phyloP scores from a whole-genome alignment of 2,329 filamentous ascomycete genomes.

The Ilyonectria robusta region DNA sequence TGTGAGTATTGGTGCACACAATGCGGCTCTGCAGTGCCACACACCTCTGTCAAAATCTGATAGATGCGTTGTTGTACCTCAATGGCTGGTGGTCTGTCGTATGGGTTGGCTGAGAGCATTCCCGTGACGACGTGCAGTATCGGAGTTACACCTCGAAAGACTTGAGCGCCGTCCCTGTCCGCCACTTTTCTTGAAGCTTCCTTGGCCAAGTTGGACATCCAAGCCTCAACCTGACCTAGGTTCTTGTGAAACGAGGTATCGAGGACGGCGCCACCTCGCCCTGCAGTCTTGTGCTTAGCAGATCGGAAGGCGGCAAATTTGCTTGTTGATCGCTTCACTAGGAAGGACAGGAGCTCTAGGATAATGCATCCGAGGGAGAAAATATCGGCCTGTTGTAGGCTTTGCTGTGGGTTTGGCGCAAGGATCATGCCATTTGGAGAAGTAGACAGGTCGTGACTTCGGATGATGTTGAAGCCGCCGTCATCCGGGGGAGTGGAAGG shows the following conservation, averaged over 20 bases:
- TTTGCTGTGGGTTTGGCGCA: slow-evolving; percentile 60
- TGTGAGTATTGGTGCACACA: slow-evolving; percentile 66
- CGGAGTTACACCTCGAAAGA: slow-evolving; percentile 66
- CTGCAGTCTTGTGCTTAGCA: slow-evolving; percentile 72
- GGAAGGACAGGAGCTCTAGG: slow-evolving; percentile 78
- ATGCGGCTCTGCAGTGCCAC: slow-evolving; percentile 65
- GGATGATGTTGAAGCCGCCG: slow-evolving; percentile 54
- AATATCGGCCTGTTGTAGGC: slow-evolving; percentile 75
- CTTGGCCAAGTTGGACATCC: slow-evolving; percentile 74
- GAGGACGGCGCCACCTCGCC: slow-evolving; percentile 71
- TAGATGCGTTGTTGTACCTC: slow-evolving; percentile 69
- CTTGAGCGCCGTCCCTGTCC: slow-evolving; percentile 56
- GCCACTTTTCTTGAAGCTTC: slow-evolving; percentile 66
- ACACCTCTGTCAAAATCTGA: slow-evolving; percentile 64
- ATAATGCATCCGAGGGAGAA: slow-evolving; percentile 82
- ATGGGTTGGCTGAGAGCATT: slow-evolving; percentile 69
- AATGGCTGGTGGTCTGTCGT: slow-evolving; percentile 66
- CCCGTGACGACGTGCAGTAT: slow-evolving; percentile 66
- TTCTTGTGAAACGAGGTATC: slow-evolving; percentile 83
- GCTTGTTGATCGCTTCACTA: slow-evolving; percentile 76
- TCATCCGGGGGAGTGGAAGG: slow-evolving; percentile 53
- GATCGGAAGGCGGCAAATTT: slow-evolving; percentile 78
- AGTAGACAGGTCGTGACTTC: slow-evolving; percentile 43
- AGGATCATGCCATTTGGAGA: slow-evolving; percentile 53
- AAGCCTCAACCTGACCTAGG: slow-evolving; percentile 75